A percentile compares a stretch with the other conserved stretches of the same genome.
These are phyloP conservation scores for Lactarius sanguifluus DNA, from an alignment of 768 basidiomycete genomes.

Conservation along the genomic window DNA sequence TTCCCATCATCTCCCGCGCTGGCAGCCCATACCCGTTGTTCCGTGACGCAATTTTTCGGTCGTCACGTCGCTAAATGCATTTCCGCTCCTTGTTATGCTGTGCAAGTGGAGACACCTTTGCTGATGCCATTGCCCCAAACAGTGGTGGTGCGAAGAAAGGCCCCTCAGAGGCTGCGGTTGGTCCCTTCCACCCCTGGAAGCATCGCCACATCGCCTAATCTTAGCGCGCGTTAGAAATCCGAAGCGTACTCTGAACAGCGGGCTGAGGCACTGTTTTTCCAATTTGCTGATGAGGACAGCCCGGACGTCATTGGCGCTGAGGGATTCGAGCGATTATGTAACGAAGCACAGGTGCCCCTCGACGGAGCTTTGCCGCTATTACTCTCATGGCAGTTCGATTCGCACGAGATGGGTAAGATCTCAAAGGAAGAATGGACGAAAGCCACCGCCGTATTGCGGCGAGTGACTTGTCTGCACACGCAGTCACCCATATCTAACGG, in stretches of 20 bases:
- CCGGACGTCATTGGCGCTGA: slow-evolving; percentile 63
- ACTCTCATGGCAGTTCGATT: slow-evolving; percentile 71
- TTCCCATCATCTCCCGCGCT: slow-evolving; percentile 22
- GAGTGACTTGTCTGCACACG: slow-evolving; percentile 30
- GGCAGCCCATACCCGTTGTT: slow-evolving; percentile 21
- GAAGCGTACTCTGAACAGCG: slow-evolving; percentile 54
- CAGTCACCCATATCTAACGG: slow-evolving; percentile 18
- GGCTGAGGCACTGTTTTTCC: slow-evolving; percentile 51
- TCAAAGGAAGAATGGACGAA: slow-evolving; percentile 68
- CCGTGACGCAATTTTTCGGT: slow-evolving; percentile 10
- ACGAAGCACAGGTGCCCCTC: slow-evolving; percentile 65
- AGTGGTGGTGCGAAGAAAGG: slow-evolving; percentile 17
- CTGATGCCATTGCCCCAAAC: slow-evolving; percentile 18
- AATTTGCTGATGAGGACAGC: slow-evolving; percentile 56
- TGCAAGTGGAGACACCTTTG: slow-evolving; percentile 15
- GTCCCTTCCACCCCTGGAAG: background rate
- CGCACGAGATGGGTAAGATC: slow-evolving; percentile 72
- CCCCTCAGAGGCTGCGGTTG: slow-evolving; percentile 12
- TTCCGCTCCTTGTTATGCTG: slow-evolving; percentile 27
- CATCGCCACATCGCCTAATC: slow-evolving; percentile 6
- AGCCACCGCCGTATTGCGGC: slow-evolving; percentile 51
- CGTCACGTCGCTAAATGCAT: slow-evolving; percentile 24
- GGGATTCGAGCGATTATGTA: slow-evolving; percentile 70
- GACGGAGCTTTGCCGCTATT: slow-evolving; percentile 73
- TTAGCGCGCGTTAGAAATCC: slow-evolving; percentile 21